A percentile compares a stretch with the other conserved stretches of the same genome.
Evolutionary conservation across 306 rosid genomes (phyloP).

Genomic region (Pueraria montana): DNA sequence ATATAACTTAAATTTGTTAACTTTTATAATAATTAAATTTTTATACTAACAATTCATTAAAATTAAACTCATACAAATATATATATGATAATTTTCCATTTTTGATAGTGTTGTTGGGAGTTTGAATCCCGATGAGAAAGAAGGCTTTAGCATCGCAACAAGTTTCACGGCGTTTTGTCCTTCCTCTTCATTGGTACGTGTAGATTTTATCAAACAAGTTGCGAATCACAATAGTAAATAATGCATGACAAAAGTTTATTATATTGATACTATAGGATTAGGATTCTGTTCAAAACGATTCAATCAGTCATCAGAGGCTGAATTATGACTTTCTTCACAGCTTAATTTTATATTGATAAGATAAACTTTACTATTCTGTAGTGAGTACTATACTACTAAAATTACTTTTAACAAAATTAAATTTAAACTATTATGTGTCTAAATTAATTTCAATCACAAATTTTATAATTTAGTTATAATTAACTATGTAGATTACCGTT

Average conservation of each 20-base stretch:
- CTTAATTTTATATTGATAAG: background rate
- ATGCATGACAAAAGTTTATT: background rate
- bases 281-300: background rate
- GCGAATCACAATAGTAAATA: conserved; percentile 13
- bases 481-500: background rate
- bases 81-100: background rate
- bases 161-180: background rate
- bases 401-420: too few species aligned
- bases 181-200: conserved; percentile 6
- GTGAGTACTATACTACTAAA: background rate
- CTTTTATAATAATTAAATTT: too few species aligned
- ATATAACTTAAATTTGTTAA: too few species aligned
- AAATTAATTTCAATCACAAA: background rate
- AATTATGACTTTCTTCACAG: background rate
- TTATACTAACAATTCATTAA: too few species aligned
- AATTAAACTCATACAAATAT: background rate
- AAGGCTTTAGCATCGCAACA: background rate
- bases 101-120: background rate
- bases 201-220: conserved; percentile 30
- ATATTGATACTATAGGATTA: background rate
- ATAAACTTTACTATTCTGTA: background rate
- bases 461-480: background rate
- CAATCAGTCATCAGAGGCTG: background rate
- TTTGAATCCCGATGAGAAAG: background rate
- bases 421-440: too few species aligned